Percentiles rank a stretch among this genome's conserved stretches.
These are phyloP conservation scores for Kluyveromyces siamensis DNA, from an alignment of 805 yeast species.

Conservation along the genomic window DNA sequence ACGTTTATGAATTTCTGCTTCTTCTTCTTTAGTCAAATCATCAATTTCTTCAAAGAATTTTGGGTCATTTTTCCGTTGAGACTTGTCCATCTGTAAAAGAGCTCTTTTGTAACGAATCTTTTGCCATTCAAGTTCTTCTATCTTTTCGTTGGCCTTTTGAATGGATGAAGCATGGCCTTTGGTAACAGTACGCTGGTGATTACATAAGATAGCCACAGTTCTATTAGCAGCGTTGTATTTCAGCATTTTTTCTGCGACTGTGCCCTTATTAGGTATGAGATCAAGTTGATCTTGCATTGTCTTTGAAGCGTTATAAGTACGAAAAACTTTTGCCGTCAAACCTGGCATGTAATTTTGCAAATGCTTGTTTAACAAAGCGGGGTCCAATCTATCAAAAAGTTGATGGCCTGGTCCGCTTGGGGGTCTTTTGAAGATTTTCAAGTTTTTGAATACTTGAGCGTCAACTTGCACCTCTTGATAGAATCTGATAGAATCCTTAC, in stretches of 20 bases:
- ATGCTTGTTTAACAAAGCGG: conserved; percentile 72
- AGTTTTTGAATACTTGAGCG: conserved; percentile 81
- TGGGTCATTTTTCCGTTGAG: conserved; percentile 39
- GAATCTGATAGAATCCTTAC: conserved; percentile 89
- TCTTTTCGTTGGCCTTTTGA: conserved; percentile 65
- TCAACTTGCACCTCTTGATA: conserved; percentile 91
- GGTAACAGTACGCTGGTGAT: conserved; percentile 89
- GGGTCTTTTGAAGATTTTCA: conserved; percentile 74
- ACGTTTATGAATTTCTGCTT: conserved; percentile 45
- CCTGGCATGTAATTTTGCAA: conserved; percentile 89
- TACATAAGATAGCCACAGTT: conserved; percentile 91
- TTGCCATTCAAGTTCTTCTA: conserved; percentile 80
- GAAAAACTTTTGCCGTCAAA: conserved; percentile 90
- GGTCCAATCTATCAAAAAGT: conserved; percentile 83
- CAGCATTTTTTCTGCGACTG: conserved; percentile 79
- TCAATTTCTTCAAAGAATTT: conserved; percentile 60
- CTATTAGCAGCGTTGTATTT: conserved; percentile 91
- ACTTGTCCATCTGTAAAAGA: conserved; percentile 57
- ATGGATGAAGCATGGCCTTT: conserved; percentile 78
- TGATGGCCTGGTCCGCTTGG: conserved; percentile 92
- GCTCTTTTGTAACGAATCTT: conserved; percentile 64
- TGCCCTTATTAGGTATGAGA: conserved; percentile 74
- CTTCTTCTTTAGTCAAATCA: conserved; percentile 58
- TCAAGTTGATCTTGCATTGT: conserved; percentile 95
- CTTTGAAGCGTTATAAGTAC: conserved; percentile 93